Conservation (phyloP, 1,284 basidiomycete genomes). For the Singerocomus rubriflavus region DNA sequence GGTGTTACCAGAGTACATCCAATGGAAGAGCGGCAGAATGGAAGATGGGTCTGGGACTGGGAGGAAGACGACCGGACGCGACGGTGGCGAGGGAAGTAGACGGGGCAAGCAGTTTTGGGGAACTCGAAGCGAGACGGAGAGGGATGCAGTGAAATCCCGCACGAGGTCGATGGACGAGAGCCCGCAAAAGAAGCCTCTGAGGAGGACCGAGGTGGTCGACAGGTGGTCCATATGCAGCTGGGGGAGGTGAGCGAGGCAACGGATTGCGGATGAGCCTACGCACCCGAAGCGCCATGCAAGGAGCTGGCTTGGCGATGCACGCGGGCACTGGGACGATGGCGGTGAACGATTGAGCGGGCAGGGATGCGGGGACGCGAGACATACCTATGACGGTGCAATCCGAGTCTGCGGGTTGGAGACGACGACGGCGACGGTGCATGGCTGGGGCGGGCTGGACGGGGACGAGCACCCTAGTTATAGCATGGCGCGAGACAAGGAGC, state of each 20-base stretch:
- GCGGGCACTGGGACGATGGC: neutral
- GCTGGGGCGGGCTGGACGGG: too few relatives aligned
- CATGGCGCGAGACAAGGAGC: too few relatives aligned
- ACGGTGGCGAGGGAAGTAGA: slow-evolving; percentile 56
- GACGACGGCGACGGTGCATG: too few relatives aligned
- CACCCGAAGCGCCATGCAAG: slow-evolving; percentile 62
- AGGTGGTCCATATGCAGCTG: slow-evolving; percentile 74
- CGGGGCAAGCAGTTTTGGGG: slow-evolving; percentile 57
- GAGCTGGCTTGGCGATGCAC: slow-evolving; percentile 38
- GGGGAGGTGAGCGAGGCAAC: neutral
- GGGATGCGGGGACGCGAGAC: slow-evolving; percentile 22
- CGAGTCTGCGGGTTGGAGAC: too few relatives aligned
- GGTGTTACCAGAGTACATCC: slow-evolving; percentile 74
- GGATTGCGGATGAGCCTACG: slow-evolving; percentile 17
- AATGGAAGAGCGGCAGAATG: slow-evolving; percentile 68
- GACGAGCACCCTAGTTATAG: too few relatives aligned
- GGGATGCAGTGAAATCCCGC: slow-evolving; percentile 28
- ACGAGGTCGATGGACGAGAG: slow-evolving; percentile 59
- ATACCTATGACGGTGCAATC: too few relatives aligned
- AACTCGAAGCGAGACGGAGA: slow-evolving; percentile 35
- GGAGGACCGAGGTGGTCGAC: slow-evolving; percentile 66
- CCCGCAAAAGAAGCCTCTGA: slow-evolving; percentile 66
- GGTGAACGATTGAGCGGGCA: neutral
- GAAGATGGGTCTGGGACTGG: slow-evolving; percentile 76
- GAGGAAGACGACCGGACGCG: slow-evolving; percentile 65